Evolutionary conservation across 768 basidiomycete species (phyloP).

Genomic region (Naganishia friedmannii): DNA sequence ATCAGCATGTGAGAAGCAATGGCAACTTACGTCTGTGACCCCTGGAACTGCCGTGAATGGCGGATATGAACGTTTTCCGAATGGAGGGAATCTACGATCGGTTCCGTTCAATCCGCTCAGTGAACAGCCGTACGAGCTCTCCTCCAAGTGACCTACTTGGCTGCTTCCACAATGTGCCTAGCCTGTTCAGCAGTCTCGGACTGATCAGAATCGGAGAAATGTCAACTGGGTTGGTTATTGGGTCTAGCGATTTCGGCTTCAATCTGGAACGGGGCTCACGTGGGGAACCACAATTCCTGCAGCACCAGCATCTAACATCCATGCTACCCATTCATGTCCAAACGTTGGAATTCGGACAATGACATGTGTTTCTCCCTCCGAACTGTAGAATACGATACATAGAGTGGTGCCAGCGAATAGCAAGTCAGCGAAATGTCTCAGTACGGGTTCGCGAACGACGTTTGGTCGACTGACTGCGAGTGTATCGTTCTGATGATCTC

Average conservation of each 20-base stretch:
- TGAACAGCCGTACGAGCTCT: background rate
- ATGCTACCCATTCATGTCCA: constrained; percentile 27
- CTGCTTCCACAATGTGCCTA: constrained; percentile 13
- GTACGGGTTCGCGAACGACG: no score
- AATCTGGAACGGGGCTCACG: background rate
- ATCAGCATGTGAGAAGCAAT: no score
- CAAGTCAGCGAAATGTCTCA: no score
- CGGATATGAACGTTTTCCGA: constrained; percentile 18
- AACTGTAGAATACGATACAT: background rate
- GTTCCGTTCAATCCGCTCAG: no score
- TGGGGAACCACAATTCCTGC: constrained; percentile 21
- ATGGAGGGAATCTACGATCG: constrained; percentile 7
- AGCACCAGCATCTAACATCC: constrained; percentile 23
- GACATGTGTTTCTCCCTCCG: constrained; percentile 16
- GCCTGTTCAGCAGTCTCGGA: constrained; percentile 19
- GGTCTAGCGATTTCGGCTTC: background rate
- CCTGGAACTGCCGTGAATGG: constrained; percentile 19
- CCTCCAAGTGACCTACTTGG: background rate
- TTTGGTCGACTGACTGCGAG: background rate
- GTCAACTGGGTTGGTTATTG: background rate
- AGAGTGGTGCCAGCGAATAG: background rate
- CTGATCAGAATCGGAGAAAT: constrained; percentile 4
- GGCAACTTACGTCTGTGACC: constrained; percentile 4
- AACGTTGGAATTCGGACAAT: constrained; percentile 25
- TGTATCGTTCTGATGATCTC: constrained; percentile 17